A percentile compares a stretch with the other conserved stretches of the same genome.
phyloP scores from a whole-genome alignment of 192 early-diverging fungal species.

The Coemansia sp. region DNA sequence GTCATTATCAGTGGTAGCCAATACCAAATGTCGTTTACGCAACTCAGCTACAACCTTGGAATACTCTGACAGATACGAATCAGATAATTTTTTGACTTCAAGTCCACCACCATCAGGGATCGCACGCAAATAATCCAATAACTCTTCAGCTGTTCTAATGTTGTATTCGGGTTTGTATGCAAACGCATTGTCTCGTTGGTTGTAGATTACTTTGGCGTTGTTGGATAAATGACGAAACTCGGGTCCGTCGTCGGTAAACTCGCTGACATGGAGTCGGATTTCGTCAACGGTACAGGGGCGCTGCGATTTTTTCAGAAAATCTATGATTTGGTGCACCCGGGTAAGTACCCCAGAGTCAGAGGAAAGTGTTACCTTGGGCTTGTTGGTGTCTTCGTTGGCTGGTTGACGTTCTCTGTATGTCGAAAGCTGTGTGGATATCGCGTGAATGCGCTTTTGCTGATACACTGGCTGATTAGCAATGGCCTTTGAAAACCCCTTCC shows the following conservation, averaged over 20 bases:
- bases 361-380: background rate
- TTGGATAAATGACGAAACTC: constrained; percentile 60
- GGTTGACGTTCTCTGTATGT: constrained; percentile 10
- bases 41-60: constrained; percentile 32
- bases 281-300: constrained; percentile 62
- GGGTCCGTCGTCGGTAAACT: constrained; percentile 57
- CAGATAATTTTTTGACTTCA: constrained; percentile 73
- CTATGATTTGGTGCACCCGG: constrained; percentile 36
- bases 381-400: background rate
- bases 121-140: constrained; percentile 61
- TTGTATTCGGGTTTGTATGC: constrained; percentile 76
- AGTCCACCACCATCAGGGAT: constrained; percentile 62
- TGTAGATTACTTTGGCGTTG: constrained; percentile 69
- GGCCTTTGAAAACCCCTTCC: constrained; percentile 52
- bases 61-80: constrained; percentile 64
- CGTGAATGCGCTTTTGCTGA: constrained; percentile 15
- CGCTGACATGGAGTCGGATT: constrained; percentile 58
- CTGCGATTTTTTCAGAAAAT: constrained; percentile 55
- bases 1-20: constrained; percentile 69
- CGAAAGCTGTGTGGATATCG: constrained; percentile 12
- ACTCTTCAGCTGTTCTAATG: constrained; percentile 69
- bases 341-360: constrained; percentile 18
- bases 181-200: constrained; percentile 59
- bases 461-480: constrained; percentile 56
- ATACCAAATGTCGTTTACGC: constrained; percentile 55